phyloP scores from a whole-genome alignment of 1,284 basidiomycete genomes.

The Pholiota adiposa region DNA sequence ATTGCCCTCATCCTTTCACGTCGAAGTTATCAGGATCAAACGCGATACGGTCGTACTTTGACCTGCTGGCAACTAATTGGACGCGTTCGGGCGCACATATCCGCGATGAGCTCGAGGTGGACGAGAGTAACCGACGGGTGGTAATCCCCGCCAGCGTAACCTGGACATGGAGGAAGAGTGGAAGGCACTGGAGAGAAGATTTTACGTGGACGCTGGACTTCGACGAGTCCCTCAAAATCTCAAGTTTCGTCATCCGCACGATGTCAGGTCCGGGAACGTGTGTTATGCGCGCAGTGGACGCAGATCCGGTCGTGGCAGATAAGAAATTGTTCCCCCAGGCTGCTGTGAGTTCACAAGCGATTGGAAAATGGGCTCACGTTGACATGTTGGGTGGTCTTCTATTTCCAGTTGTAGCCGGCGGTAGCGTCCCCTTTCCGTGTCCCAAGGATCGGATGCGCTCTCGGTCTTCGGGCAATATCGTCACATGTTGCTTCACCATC shows the following conservation, averaged over 20 bases:
- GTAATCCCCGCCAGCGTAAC: slow-evolving; percentile 39
- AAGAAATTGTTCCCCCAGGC: slow-evolving; percentile 12
- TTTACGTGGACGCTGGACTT: slow-evolving; percentile 47
- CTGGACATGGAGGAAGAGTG: slow-evolving; percentile 48
- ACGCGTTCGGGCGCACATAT: slow-evolving; percentile 33
- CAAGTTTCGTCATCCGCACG: slow-evolving; percentile 41
- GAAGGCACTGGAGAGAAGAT: slow-evolving; percentile 44
- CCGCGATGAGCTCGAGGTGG: slow-evolving; percentile 25
- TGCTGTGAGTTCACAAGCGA: slow-evolving; percentile 13
- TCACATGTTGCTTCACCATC: slow-evolving; percentile 3
- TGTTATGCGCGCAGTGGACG: slow-evolving; percentile 46
- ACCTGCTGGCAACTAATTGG: slow-evolving; percentile 47
- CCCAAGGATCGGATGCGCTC: slow-evolving; percentile 10
- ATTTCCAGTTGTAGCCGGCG: slow-evolving; percentile 10
- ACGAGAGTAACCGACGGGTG: slow-evolving; percentile 31
- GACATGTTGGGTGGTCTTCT: slow-evolving; percentile 1
- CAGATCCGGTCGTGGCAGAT: slow-evolving; percentile 16
- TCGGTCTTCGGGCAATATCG: slow-evolving; percentile 16
- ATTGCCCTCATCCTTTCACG: slow-evolving; percentile 34
- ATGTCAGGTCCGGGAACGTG: slow-evolving; percentile 42
- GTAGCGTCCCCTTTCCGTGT: slow-evolving; percentile 3
- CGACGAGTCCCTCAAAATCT: slow-evolving; percentile 45
- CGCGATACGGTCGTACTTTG: slow-evolving; percentile 51
- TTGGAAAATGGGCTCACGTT: neutral
- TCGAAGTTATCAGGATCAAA: slow-evolving; percentile 43